Base-by-base conservation (phyloP, 108 stramenopile genomes). In the Pelagomonas calceolata region DNA sequence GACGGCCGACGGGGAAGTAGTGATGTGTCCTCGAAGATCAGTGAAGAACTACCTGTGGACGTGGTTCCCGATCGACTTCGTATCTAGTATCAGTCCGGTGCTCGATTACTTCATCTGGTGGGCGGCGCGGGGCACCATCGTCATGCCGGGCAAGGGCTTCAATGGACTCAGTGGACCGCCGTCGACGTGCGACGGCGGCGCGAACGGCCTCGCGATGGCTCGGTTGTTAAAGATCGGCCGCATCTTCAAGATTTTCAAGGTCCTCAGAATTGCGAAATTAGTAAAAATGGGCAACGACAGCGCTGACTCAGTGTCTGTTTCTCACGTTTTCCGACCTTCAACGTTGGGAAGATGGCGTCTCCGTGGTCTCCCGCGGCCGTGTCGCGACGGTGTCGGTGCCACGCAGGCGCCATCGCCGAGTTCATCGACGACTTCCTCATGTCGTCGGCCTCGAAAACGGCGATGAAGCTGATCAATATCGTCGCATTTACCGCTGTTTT, bases 171-270 rank as follows among this genome's bases (percentile, higher is more conserved):
- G 9, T n/a, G n/a, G n/a, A n/a, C n/a, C n/a, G n/a, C n/a, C n/a
- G n/a, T 12, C 60, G 70, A 70, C 5, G 46, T 14, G n/a, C n/a
- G 31, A 4, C 60, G 35, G 34, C 36, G 63, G 18, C 32, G 34
- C 26, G 34, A 34, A 14, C 21, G 64, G 36, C 63, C 51, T 60
- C 0, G 21, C 21, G 21, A 26, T 26, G 51, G 51, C 70, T 14
- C 26, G 32, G 63, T 64, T 71, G 34, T 36, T 71, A 10, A 64
- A 63, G 64, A 36, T 71, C 34, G 63, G 63, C 64, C 37, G 70
- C 63, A 64, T 71, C 64, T 71, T 71, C 70, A 71, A 71, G 70
- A 32, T 71, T 26, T 60, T 71, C 0, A 71, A 71, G 63, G 36
- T 39, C 37, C 4, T 71, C 45, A 34, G 70, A 18, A 36, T 71